Percentiles rank a stretch among this genome's conserved stretches.
phyloP scores from a whole-genome alignment of 805 yeast genomes.

The Ogataea trehaloabstinens region DNA sequence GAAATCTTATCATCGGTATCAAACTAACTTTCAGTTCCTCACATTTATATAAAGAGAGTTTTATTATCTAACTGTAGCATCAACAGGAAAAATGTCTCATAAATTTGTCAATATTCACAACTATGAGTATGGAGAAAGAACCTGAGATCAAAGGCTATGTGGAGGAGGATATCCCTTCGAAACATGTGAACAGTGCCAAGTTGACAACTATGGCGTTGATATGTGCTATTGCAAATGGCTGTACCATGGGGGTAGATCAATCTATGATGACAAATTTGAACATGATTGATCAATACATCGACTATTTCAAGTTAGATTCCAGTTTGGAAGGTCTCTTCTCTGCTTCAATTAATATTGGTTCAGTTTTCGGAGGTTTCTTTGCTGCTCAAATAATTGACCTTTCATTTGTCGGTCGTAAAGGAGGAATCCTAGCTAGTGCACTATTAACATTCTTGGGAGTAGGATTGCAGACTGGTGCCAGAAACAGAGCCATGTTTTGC shows the following conservation, averaged over 20 bases:
- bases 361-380: conserved; percentile 27
- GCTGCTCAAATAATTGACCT: conserved; percentile 24
- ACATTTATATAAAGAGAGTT: neutral
- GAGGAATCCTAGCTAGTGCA: conserved; percentile 28
- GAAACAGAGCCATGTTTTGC: conserved; percentile 36
- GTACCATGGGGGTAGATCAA: conserved; percentile 29
- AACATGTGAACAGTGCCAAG: conserved; percentile 14
- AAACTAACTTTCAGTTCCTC: neutral
- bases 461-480: conserved; percentile 38
- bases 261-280: conserved; percentile 28
- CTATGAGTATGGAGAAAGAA: neutral
- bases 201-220: conserved; percentile 22
- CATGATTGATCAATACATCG: conserved; percentile 24
- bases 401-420: conserved; percentile 29
- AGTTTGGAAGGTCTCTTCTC: conserved; percentile 26
- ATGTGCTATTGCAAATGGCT: conserved; percentile 25
- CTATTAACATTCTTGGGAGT: conserved; percentile 32
- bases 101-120: neutral
- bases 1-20: neutral
- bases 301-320: conserved; percentile 23
- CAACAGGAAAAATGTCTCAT: neutral
- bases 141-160: neutral
- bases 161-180: neutral
- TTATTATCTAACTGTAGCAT: neutral
- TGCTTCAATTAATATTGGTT: conserved; percentile 28